A percentile compares a stretch with the other conserved stretches of the same genome.
These are phyloP conservation scores for Pisolithus tinctorius DNA, from an alignment of 768 basidiomycete genomes.

Conservation along the genomic window DNA sequence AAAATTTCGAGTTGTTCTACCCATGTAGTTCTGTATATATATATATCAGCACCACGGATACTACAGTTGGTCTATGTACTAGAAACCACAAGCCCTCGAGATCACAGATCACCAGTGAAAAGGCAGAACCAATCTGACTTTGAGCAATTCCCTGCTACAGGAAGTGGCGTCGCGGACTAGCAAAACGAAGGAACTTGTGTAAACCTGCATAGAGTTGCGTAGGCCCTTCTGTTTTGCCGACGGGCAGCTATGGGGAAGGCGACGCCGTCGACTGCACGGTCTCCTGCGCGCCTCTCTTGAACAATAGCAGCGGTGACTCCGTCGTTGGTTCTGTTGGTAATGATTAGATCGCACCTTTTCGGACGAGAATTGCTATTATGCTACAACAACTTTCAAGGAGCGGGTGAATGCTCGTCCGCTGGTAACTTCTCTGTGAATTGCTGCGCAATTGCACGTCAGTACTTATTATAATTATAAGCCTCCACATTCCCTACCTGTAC, in stretches of 20 bases:
- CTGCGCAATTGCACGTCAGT: background rate
- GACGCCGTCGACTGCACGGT: conserved; percentile 62
- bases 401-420: conserved; percentile 47
- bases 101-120: too few relatives aligned
- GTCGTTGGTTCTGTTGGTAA: conserved; percentile 66
- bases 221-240: too few relatives aligned
- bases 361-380: conserved; percentile 55
- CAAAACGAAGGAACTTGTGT: too few relatives aligned
- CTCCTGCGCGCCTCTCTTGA: conserved; percentile 59
- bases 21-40: too few relatives aligned
- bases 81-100: too few relatives aligned
- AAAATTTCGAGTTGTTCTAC: too few relatives aligned
- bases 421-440: conserved; percentile 24
- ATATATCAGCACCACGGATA: too few relatives aligned
- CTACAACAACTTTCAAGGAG: conserved; percentile 51
- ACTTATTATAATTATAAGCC: background rate
- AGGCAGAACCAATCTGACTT: too few relatives aligned
- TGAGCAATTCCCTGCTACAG: too few relatives aligned
- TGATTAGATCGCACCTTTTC: conserved; percentile 39
- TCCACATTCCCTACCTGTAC: background rate
- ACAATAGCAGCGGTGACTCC: conserved; percentile 37
- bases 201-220: too few relatives aligned
- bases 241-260: conserved; percentile 36
- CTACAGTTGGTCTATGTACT: too few relatives aligned
- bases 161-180: too few relatives aligned